Conservation (phyloP, 441 rosid species). For the Jatropha multifida region DNA sequence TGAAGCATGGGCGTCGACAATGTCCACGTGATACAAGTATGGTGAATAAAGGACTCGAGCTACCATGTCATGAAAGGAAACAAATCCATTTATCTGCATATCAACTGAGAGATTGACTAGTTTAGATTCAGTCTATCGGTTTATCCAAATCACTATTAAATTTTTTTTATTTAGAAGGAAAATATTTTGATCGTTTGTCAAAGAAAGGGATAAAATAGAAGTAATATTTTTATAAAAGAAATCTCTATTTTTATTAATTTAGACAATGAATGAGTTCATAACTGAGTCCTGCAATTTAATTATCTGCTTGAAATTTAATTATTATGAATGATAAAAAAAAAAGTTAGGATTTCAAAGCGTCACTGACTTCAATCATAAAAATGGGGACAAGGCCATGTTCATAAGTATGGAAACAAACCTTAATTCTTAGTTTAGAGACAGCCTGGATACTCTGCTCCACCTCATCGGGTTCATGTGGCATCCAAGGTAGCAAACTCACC, state of each 20-base stretch:
- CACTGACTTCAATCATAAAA: background rate
- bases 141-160: no score
- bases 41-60: background rate
- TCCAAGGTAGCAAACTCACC: constrained; percentile 15
- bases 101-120: background rate
- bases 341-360: background rate
- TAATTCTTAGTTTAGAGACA: constrained; percentile 14
- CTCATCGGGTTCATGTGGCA: constrained; percentile 19
- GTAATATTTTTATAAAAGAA: no score
- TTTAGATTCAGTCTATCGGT: background rate
- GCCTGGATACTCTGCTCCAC: constrained; percentile 23
- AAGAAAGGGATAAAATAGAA: no score
- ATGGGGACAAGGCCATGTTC: constrained; percentile 21
- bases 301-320: no score
- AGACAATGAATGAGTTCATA: no score
- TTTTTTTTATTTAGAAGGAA: no score
- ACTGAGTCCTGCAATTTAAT: no score
- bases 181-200: no score
- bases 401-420: constrained; percentile 28
- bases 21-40: background rate
- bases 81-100: no score
- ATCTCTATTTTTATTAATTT: no score
- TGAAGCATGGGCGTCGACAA: background rate
- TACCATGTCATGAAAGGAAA: no score
- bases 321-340: background rate